Percentiles rank a stretch among this genome's conserved stretches.
These are phyloP conservation scores for Flueggea neowawraea DNA, from an alignment of 441 rosid genomes.

Conservation along the genomic window DNA sequence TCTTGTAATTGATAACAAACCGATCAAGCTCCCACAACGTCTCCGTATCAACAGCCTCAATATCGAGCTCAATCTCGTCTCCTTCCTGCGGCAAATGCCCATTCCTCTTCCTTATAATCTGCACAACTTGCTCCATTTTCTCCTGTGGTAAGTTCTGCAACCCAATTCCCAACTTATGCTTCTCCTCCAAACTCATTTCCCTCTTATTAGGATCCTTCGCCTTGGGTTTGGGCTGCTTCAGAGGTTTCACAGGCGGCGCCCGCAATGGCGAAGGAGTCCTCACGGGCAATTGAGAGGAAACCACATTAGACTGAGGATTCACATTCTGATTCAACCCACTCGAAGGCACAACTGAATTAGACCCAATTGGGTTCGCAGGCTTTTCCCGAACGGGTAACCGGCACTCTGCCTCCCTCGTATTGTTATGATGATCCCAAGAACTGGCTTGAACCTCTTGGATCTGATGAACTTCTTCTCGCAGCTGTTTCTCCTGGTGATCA, in stretches of 20 bases:
- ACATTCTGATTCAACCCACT: slow-evolving; percentile 18
- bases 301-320: slow-evolving; percentile 16
- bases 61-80: slow-evolving; percentile 95
- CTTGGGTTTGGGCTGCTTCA: slow-evolving; percentile 88
- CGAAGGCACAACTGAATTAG: background rate
- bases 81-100: slow-evolving; percentile 82
- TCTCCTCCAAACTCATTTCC: slow-evolving; percentile 86
- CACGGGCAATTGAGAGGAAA: slow-evolving; percentile 31
- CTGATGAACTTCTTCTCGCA: slow-evolving; percentile 10
- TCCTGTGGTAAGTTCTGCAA: slow-evolving; percentile 91
- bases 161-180: slow-evolving; percentile 79
- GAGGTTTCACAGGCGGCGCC: slow-evolving; percentile 39
- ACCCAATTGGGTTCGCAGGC: slow-evolving; percentile 5
- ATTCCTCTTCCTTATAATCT: slow-evolving; percentile 81
- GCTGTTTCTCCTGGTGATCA: slow-evolving; percentile 13
- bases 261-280: slow-evolving; percentile 44
- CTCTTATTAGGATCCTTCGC: slow-evolving; percentile 94
- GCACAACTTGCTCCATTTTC: slow-evolving; percentile 91
- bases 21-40: slow-evolving; percentile 98
- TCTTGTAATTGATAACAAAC: slow-evolving; percentile 84
- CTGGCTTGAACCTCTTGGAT: slow-evolving; percentile 40
- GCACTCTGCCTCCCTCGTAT: slow-evolving; percentile 25
- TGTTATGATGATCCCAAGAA: slow-evolving; percentile 41
- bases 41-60: slow-evolving; percentile 87
- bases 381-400: slow-evolving; percentile 10